A percentile compares a stretch with the other conserved stretches of the same genome.
Conservation (phyloP, 2,329 filamentous ascomycete genomes). For the Aspergillus ruber region DNA sequence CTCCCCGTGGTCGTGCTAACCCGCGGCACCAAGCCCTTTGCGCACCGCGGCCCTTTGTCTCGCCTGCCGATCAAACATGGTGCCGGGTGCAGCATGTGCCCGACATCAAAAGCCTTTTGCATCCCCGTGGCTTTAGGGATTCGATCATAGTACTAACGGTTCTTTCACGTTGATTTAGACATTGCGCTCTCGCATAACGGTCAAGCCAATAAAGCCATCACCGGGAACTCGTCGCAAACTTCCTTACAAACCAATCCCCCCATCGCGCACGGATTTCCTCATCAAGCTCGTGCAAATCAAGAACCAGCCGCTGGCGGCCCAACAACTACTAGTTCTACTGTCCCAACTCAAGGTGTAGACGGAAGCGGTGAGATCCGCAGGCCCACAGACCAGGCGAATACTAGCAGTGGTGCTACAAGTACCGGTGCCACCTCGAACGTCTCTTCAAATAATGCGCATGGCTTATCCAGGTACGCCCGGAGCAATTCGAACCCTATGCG, state of each 20-base stretch:
- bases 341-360: conserved; percentile 30
- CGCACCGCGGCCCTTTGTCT: conserved; percentile 1
- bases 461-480: conserved; percentile 42
- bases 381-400: conserved; percentile 23
- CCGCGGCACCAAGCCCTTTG: conserved; percentile 6
- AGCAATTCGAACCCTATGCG: conserved; percentile 43
- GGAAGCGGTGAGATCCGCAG: conserved; percentile 27
- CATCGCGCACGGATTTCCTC: conserved; percentile 38
- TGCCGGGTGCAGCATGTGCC: neutral
- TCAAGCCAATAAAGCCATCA: neutral
- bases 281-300: conserved; percentile 68
- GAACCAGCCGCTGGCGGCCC: conserved; percentile 44
- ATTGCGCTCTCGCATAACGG: conserved; percentile 2
- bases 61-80: conserved; percentile 15
- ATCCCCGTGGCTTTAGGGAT: neutral
- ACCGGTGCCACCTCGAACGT: conserved; percentile 26
- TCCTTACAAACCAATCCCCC: conserved; percentile 45
- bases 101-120: neutral
- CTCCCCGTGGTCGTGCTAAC: conserved; percentile 18
- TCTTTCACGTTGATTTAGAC: conserved; percentile 1
- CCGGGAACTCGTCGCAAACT: conserved; percentile 16
- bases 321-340: conserved; percentile 22
- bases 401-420: conserved; percentile 9
- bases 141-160: conserved; percentile 1
- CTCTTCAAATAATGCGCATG: conserved; percentile 20